Conservation (phyloP, 108 stramenopile species). For the Aurantiochytrium sp. region DNA sequence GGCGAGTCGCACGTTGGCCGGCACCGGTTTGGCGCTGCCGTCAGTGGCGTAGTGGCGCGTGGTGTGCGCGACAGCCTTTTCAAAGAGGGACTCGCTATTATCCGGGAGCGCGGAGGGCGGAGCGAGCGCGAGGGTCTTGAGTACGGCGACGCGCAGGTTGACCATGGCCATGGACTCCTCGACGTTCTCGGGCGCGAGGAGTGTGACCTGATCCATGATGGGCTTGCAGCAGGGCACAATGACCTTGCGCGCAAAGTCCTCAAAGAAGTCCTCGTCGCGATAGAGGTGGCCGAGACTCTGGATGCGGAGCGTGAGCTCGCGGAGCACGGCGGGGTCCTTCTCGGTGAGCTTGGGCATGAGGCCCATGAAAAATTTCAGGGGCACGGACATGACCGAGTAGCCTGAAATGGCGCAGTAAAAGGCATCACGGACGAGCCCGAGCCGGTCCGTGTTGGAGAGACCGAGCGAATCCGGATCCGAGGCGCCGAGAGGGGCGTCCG, state of each 20-base stretch:
- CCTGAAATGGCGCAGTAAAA: slow-evolving; percentile 23
- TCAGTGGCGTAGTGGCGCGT: neutral
- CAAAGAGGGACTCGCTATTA: neutral
- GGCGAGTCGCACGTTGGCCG: neutral
- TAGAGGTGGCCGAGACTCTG: neutral
- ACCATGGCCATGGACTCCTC: neutral
- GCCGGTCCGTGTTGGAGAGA: slow-evolving; percentile 11
- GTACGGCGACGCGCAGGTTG: neutral
- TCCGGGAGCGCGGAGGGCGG: neutral
- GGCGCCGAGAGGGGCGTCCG: neutral
- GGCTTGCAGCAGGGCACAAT: slow-evolving; percentile 11
- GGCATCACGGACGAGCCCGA: slow-evolving; percentile 28
- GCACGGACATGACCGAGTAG: neutral
- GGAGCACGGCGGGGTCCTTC: slow-evolving; percentile 1
- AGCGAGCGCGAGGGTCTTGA: neutral
- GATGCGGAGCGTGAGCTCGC: neutral
- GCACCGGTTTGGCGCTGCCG: neutral
- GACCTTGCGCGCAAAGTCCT: neutral
- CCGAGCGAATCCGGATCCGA: neutral
- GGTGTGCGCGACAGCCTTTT: neutral
- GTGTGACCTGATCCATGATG: neutral
- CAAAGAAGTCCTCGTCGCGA: slow-evolving; percentile 28
- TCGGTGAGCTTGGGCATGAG: neutral
- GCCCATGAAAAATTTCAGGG: neutral
- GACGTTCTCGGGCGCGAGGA: neutral